Evolutionary conservation across 73 alveolate species (phyloP).

Genomic region (Tetrahymena thermophila): DNA sequence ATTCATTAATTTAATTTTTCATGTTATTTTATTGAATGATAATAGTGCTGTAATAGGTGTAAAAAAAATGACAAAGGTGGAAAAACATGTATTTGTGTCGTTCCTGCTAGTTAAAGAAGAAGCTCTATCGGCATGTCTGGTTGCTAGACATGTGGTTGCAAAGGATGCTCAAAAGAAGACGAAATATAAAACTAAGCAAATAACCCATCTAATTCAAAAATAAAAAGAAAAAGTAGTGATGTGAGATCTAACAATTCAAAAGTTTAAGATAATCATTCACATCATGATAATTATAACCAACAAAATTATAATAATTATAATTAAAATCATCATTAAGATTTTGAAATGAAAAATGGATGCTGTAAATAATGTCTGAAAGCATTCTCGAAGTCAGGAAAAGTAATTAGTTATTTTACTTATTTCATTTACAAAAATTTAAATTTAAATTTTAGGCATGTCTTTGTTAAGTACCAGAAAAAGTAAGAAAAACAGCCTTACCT

Average conservation of each 20-base stretch:
- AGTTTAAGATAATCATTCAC: neutral
- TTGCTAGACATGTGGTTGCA: neutral
- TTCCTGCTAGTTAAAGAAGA: neutral
- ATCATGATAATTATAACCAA: neutral
- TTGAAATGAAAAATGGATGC: conserved; percentile 80
- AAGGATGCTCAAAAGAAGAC: neutral
- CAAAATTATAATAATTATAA: neutral
- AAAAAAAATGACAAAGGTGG: neutral
- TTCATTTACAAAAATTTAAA: neutral
- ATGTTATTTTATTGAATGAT: neutral
- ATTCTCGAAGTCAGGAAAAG: conserved; percentile 67
- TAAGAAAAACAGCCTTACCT: conserved; percentile 64
- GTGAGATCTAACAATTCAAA: neutral
- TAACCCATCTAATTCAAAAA: neutral
- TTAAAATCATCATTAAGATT: conserved; percentile 6
- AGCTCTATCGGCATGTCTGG: neutral
- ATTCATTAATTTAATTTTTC: neutral
- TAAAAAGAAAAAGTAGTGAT: neutral
- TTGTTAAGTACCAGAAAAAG: conserved; percentile 77
- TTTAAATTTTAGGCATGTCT: conserved; percentile 37
- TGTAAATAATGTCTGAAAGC: conserved; percentile 85
- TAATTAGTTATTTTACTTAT: neutral
- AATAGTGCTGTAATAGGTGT: neutral
- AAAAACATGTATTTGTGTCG: neutral
- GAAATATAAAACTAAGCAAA: neutral